Evolutionary conservation across 805 yeast genomes (phyloP).

Genomic region (Zygoascus ofunaensis): DNA sequence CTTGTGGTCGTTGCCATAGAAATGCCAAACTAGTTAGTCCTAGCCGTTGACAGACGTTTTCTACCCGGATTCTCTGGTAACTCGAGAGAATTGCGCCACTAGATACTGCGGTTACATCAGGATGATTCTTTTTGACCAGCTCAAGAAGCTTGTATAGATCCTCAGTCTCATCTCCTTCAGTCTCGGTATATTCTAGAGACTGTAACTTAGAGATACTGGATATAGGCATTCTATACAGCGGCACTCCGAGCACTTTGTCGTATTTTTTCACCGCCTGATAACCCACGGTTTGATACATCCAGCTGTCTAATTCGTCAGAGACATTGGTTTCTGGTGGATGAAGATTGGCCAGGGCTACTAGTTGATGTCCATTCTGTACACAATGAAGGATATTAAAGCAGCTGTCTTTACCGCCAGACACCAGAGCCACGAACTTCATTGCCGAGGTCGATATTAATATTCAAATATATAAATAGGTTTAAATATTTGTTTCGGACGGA

Average conservation of each 20-base stretch:
- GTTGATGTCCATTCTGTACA: constrained; percentile 72
- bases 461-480: too few relatives aligned
- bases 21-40: constrained; percentile 63
- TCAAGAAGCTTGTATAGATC: constrained; percentile 53
- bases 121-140: constrained; percentile 43
- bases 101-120: constrained; percentile 75
- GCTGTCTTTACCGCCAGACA: constrained; percentile 96
- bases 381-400: constrained; percentile 85
- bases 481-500: too few relatives aligned
- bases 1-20: constrained; percentile 86
- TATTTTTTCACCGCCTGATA: constrained; percentile 64
- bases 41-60: constrained; percentile 71
- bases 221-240: constrained; percentile 65
- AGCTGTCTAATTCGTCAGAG: constrained; percentile 74
- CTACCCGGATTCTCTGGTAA: constrained; percentile 93
- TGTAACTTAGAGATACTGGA: constrained; percentile 55
- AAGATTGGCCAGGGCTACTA: constrained; percentile 77
- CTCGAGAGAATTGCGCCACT: constrained; percentile 94
- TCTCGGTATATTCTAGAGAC: constrained; percentile 56
- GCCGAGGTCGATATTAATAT: too few relatives aligned
- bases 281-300: constrained; percentile 97
- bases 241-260: constrained; percentile 63
- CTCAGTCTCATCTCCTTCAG: constrained; percentile 78
- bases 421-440: constrained; percentile 90
- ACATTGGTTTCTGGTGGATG: constrained; percentile 42